Evolutionary conservation across 176 grass and related monocot species (phyloP), one percentile per base, ranked within the genome.

Genomic region (Triticum monococcum): DNA sequence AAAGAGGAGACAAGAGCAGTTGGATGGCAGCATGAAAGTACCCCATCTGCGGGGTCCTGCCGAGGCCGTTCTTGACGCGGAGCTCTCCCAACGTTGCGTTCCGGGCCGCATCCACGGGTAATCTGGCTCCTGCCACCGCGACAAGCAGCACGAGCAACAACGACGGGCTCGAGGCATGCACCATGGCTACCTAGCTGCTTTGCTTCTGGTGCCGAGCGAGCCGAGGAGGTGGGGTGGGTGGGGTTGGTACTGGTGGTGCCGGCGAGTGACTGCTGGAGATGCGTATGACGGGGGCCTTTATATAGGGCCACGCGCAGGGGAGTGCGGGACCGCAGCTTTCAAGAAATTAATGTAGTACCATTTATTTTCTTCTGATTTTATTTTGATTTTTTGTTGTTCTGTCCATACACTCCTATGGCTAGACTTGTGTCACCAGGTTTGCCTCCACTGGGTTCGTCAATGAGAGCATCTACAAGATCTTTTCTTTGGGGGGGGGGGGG

Each of bases 21-120:
- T 25, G 35, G 48, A 17, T 16, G 13, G 48, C 48, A 52, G 5
- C 48, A 17, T 68, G 14, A 25, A 75, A 22, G 57, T 18, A 30
- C 96, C 96, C 96, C 96, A 98, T 98, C 78, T 92, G 95, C 79
- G 95, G 95, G 86, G 93, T 92, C 9, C 61, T 64, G 70, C 87
- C 95, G 56, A 93, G 91, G 73, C 95, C 88, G 91, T 98, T 95
- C 82, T 89, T 86, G 12, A 76, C 66, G 12, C 57, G 45, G 23
- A 82, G 71, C 37, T 81, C 83, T 64, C 45, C 89, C 16, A 64
- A 87, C 14, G 90, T 89, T 75, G 43, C 80, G 79, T 90, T 93
- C 57, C 48, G 64, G 3, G 75, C 77, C 25, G 6, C 57, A 54
- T 56, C 52, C 12, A 74, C 40, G 1, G 24, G 3, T 33, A 59